Percentiles rank a stretch among this genome's conserved stretches.
Evolutionary conservation across 768 basidiomycete genomes (phyloP).

Genomic region (Boletus sp.): DNA sequence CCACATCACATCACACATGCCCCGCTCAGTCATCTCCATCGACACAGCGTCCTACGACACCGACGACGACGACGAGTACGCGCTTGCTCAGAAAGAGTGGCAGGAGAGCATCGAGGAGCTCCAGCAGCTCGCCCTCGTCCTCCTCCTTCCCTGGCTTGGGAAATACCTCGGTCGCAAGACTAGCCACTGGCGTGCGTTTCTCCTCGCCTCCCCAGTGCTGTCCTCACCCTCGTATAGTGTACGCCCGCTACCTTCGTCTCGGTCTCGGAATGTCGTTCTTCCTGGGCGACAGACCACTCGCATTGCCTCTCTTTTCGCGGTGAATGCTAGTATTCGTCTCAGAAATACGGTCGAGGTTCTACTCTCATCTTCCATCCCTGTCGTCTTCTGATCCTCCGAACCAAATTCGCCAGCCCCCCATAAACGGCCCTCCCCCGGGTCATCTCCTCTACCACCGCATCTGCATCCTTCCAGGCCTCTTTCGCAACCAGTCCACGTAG

Average conservation of each 20-base stretch:
- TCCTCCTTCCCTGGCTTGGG: slow-evolving; percentile 82
- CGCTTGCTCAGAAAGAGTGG: slow-evolving; percentile 87
- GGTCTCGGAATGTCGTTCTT: slow-evolving; percentile 68
- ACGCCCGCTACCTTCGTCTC: slow-evolving; percentile 64
- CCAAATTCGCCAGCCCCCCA: slow-evolving; percentile 46
- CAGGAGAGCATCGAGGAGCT: slow-evolving; percentile 86
- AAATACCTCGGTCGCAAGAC: slow-evolving; percentile 86
- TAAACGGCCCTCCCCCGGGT: slow-evolving; percentile 44
- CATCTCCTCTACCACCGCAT: slow-evolving; percentile 64
- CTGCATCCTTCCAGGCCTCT: slow-evolving; percentile 60
- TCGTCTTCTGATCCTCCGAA: slow-evolving; percentile 47
- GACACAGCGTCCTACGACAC: slow-evolving; percentile 57
- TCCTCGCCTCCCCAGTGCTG: background rate
- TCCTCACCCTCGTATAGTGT: slow-evolving; percentile 46
- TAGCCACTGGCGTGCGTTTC: slow-evolving; percentile 77
- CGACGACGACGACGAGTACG: slow-evolving; percentile 66
- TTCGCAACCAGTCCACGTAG: slow-evolving; percentile 60
- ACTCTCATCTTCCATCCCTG: slow-evolving; percentile 30
- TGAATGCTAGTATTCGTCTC: slow-evolving; percentile 14
- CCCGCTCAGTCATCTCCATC: slow-evolving; percentile 57
- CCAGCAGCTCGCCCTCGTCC: slow-evolving; percentile 73
- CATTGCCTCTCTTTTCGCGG: slow-evolving; percentile 16
- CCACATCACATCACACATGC: slow-evolving; percentile 41
- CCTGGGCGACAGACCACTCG: slow-evolving; percentile 35
- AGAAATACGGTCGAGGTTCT: slow-evolving; percentile 31